phyloP scores from a whole-genome alignment of 1,284 basidiomycete species.

The Inonotus hispidus region DNA sequence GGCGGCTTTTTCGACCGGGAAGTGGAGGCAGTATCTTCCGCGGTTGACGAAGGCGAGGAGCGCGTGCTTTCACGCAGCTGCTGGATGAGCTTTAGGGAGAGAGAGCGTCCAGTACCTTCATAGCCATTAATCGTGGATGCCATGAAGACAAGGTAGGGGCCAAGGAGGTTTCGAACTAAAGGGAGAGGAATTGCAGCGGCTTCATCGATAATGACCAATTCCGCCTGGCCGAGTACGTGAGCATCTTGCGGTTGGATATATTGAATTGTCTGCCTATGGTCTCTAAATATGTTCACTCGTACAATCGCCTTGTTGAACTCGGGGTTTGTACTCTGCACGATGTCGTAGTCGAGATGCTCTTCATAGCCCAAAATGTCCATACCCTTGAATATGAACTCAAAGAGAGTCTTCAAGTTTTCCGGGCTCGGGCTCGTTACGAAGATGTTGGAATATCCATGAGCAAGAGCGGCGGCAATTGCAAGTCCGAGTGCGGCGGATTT shows the following conservation, averaged over 20 bases:
- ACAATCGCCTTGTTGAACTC: conserved; percentile 97
- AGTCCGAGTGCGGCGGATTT: conserved; percentile 96
- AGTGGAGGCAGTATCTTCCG: conserved; percentile 39
- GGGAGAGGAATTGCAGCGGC: conserved; percentile 97
- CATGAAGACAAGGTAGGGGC: conserved; percentile 97
- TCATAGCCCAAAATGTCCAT: conserved; percentile 94
- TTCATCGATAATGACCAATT: conserved; percentile 97
- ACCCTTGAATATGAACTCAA: conserved; percentile 98
- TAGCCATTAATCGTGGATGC: conserved; percentile 99
- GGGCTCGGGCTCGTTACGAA: conserved; percentile 98
- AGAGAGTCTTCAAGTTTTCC: conserved; percentile 97
- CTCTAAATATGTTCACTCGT: conserved; percentile 90
- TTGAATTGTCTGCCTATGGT: conserved; percentile 92
- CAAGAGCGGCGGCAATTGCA: conserved; percentile 89
- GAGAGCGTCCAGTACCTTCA: conserved; percentile 96
- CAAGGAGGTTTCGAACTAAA: conserved; percentile 90
- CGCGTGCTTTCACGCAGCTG: conserved; percentile 89
- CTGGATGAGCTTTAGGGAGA: conserved; percentile 97
- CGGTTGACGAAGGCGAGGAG: conserved; percentile 49
- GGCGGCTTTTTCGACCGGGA: conserved; percentile 41
- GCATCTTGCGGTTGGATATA: conserved; percentile 98
- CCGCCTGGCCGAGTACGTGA: conserved; percentile 96
- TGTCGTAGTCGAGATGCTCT: conserved; percentile 97
- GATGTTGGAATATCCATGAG: conserved; percentile 96
- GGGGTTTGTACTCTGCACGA: conserved; percentile 89